Evolutionary conservation across 2,329 filamentous ascomycete species (phyloP).

Genomic region (Clonostachys rhizophaga): DNA sequence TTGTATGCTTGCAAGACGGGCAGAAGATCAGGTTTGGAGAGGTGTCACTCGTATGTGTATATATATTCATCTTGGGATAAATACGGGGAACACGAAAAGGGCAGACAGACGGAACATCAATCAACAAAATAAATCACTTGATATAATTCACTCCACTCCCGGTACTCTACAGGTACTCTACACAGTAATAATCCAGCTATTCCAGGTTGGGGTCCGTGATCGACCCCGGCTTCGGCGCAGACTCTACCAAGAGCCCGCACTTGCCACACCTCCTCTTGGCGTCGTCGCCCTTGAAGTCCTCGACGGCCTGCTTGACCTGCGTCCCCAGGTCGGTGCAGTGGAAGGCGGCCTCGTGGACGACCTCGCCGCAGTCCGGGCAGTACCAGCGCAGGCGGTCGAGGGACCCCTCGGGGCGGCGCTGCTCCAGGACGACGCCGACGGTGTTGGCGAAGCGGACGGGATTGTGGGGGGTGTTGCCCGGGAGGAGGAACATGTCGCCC

Average conservation of each 20-base stretch:
- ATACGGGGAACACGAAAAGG: no score
- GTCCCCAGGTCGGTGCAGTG: slow-evolving; percentile 87
- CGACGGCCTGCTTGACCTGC: slow-evolving; percentile 90
- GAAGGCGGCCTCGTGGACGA: slow-evolving; percentile 84
- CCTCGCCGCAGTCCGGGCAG: slow-evolving; percentile 62
- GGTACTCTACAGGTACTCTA: not conserved
- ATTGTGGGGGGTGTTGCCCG: slow-evolving; percentile 93
- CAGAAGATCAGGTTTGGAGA: no score
- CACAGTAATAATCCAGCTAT: not conserved
- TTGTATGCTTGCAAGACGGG: no score
- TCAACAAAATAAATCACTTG: no score
- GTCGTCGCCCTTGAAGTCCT: slow-evolving; percentile 67
- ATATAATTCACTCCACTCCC: not conserved
- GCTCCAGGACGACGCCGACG: slow-evolving; percentile 90
- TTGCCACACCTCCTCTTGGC: slow-evolving; percentile 68
- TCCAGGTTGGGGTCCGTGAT: slow-evolving; percentile 54
- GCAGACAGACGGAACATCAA: no score
- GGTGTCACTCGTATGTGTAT: no score
- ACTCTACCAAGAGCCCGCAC: slow-evolving; percentile 74
- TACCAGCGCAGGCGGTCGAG: slow-evolving; percentile 89
- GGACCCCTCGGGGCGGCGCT: slow-evolving; percentile 64
- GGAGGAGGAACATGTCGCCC: slow-evolving; percentile 90
- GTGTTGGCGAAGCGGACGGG: slow-evolving; percentile 90
- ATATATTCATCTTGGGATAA: no score
- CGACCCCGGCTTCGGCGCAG: slow-evolving; percentile 56